Evolutionary conservation across 345 rosid species (phyloP).

Genomic region (thale cress (Arabidopsis thaliana)): TAIR10.1 NC_003076.8:6629501-6630000

Average conservation of each 20-base stretch:
- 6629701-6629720: slow-evolving; percentile 94
- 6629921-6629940: slow-evolving; percentile 56
- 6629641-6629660: slow-evolving; percentile 84
- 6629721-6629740: slow-evolving; percentile 61
- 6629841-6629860: slow-evolving; percentile 50
- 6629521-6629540: background rate
- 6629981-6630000: no score
- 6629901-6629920: slow-evolving; percentile 60
- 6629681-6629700: slow-evolving; percentile 84
- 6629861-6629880: slow-evolving; percentile 67
- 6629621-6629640: slow-evolving; percentile 83
- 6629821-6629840: slow-evolving; percentile 13
- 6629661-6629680: slow-evolving; percentile 84
- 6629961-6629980: background rate
- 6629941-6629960: background rate
- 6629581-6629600: slow-evolving; percentile 87
- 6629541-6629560: background rate
- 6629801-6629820: slow-evolving; percentile 82
- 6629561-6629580: slow-evolving; percentile 68
- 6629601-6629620: slow-evolving; percentile 51
- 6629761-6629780: slow-evolving; percentile 71
- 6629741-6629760: slow-evolving; percentile 81
- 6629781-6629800: slow-evolving; percentile 86
- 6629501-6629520: slow-evolving; percentile 10
- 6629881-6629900: slow-evolving; percentile 58